Conservation (phyloP, 2,329 filamentous ascomycete species). For the Microsporum ferrugineum region DNA sequence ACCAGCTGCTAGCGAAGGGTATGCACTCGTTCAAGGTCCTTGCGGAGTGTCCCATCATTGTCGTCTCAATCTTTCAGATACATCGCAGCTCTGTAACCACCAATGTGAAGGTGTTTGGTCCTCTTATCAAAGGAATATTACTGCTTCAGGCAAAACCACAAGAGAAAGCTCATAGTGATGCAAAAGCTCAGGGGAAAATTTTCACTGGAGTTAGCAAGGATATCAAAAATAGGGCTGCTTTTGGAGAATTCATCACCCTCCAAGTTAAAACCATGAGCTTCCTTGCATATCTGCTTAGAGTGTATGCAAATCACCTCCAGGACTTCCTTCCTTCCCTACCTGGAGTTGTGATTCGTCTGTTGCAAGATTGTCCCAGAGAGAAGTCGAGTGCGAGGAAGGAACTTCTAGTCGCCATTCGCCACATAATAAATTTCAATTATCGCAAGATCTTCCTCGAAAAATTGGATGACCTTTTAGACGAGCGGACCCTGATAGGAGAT, state of each 20-base stretch:
- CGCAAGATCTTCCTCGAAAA: conserved; percentile 86
- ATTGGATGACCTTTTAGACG: conserved; percentile 89
- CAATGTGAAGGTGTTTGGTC: conserved; percentile 87
- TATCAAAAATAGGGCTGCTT: conserved; percentile 86
- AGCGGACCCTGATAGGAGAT: conserved; percentile 87
- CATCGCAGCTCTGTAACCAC: conserved; percentile 67
- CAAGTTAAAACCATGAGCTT: conserved; percentile 99
- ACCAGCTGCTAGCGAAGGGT: conserved; percentile 70
- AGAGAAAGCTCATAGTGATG: conserved; percentile 79
- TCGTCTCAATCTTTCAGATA: conserved; percentile 94
- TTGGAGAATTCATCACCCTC: conserved; percentile 93
- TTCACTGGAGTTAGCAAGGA: conserved; percentile 89
- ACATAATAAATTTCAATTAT: conserved; percentile 99
- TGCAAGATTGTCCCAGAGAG: conserved; percentile 89
- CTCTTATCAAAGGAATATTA: conserved; percentile 82
- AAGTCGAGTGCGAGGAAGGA: conserved; percentile 92
- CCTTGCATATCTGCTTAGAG: conserved; percentile 77
- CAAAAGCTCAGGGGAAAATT: conserved; percentile 63
- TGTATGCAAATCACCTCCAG: conserved; percentile 73
- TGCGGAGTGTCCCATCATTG: conserved; percentile 95
- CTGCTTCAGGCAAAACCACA: conserved; percentile 85
- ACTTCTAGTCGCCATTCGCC: conserved; percentile 85
- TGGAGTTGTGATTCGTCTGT: conserved; percentile 74
- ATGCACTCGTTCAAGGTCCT: conserved; percentile 99
- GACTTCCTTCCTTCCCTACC: conserved; percentile 82